Conservation (phyloP, 805 yeast genomes). For the Metschnikowia cubensis region DNA sequence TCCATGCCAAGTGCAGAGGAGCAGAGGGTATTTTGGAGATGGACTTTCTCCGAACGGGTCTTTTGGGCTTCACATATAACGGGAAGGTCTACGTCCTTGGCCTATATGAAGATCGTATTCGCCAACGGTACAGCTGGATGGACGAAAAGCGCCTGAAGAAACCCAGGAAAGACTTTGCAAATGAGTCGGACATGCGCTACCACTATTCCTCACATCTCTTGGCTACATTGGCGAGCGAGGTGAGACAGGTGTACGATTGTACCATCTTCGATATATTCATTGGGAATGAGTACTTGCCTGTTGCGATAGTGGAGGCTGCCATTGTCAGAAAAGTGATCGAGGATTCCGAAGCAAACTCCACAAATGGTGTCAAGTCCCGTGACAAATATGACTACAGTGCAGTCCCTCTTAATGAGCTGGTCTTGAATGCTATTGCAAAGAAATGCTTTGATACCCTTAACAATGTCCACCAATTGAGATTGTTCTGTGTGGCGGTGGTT, state of each 20-base stretch:
- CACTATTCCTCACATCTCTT: constrained; percentile 87
- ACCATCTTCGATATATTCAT: constrained; percentile 83
- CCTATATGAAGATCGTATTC: constrained; percentile 82
- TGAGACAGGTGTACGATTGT: constrained; percentile 80
- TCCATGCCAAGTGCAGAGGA: constrained; percentile 77
- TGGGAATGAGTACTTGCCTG: constrained; percentile 78
- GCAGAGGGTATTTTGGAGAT: constrained; percentile 65
- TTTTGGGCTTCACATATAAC: constrained; percentile 81
- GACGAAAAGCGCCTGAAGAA: constrained; percentile 43
- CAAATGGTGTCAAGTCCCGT: constrained; percentile 13
- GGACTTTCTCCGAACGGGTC: constrained; percentile 85
- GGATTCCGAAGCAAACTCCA: constrained; percentile 21
- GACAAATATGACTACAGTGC: constrained; percentile 29
- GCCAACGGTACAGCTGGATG: constrained; percentile 69
- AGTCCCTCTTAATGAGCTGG: constrained; percentile 41
- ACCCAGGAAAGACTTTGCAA: constrained; percentile 28
- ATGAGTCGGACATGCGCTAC: constrained; percentile 47
- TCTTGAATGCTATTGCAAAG: constrained; percentile 41
- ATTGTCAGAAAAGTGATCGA: constrained; percentile 36
- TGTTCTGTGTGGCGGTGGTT: constrained; percentile 77
- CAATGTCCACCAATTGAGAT: constrained; percentile 62
- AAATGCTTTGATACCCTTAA: constrained; percentile 41
- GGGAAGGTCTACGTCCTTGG: constrained; percentile 90
- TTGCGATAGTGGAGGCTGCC: constrained; percentile 76
- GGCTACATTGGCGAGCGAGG: constrained; percentile 75